Percentiles rank a stretch among this genome's conserved stretches.
Evolutionary conservation across 176 grass and related monocot genomes (phyloP).

Genomic region (Ampelocalamus luodianensis): DNA sequence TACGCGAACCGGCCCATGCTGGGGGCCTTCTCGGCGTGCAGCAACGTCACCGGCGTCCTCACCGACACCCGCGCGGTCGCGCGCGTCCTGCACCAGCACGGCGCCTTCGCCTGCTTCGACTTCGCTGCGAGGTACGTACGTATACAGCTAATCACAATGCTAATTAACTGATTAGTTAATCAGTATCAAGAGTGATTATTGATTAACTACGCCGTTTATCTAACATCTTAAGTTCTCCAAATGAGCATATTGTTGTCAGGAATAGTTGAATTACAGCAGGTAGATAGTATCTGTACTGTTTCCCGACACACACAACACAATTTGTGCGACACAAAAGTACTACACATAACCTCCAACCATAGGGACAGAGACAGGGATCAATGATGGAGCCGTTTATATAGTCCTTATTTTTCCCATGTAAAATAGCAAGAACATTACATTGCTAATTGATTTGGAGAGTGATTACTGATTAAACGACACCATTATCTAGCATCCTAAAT

Average conservation of each 20-base stretch:
- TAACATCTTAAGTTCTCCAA: neutral
- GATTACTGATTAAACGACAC: neutral
- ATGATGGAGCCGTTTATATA: too few relatives aligned
- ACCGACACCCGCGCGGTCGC: constrained; percentile 65
- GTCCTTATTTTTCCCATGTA: too few relatives aligned
- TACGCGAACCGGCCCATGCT: constrained; percentile 64
- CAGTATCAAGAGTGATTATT: neutral
- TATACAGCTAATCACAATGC: neutral
- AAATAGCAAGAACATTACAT: too few relatives aligned
- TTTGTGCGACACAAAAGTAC: too few relatives aligned
- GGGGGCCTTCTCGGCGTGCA: constrained; percentile 76
- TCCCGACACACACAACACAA: too few relatives aligned
- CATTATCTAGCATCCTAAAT: too few relatives aligned
- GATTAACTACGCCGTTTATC: neutral
- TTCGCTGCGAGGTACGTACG: constrained; percentile 68
- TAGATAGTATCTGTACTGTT: too few relatives aligned
- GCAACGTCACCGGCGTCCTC: constrained; percentile 79
- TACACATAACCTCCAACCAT: too few relatives aligned
- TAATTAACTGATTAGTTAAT: neutral
- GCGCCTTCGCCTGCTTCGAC: constrained; percentile 89
- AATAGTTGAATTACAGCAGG: too few relatives aligned
- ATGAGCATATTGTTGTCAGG: neutral
- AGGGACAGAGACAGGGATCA: too few relatives aligned
- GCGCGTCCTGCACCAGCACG: constrained; percentile 64
- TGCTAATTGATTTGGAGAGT: neutral